Percentiles rank a stretch among this genome's conserved stretches.
These are phyloP conservation scores for Thermomucor indicae-seudaticae DNA, from an alignment of 371 early-diverging fungal genomes.

Conservation along the genomic window DNA sequence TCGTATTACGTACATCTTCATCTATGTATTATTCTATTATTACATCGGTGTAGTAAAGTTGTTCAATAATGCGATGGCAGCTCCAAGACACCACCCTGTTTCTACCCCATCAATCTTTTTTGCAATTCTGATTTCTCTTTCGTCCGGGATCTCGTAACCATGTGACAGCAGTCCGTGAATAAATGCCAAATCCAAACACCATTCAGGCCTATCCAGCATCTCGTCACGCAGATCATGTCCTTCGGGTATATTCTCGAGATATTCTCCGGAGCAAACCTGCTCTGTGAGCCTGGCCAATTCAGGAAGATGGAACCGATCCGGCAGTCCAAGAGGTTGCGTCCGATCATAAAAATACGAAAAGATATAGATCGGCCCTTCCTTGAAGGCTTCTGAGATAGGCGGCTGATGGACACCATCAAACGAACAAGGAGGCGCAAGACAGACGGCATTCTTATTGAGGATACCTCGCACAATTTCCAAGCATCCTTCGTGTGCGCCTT, in stretches of 20 bases:
- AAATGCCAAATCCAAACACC: conserved; percentile 88
- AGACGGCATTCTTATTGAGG: conserved; percentile 59
- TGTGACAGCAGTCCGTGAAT: conserved; percentile 77
- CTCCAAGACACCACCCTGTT: conserved; percentile 97
- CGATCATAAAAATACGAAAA: conserved; percentile 97
- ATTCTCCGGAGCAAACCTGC: conserved; percentile 64
- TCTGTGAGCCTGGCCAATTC: conserved; percentile 60
- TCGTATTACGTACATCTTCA: too few species aligned
- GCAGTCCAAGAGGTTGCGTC: conserved; percentile 63
- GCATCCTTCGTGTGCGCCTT: conserved; percentile 48
- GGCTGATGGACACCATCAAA: conserved; percentile 94
- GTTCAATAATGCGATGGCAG: conserved; percentile 79
- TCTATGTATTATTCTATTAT: too few species aligned
- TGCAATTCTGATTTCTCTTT: conserved; percentile 72
- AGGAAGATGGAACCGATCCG: conserved; percentile 52
- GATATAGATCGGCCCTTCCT: conserved; percentile 80
- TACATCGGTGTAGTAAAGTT: too few species aligned
- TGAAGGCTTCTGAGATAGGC: conserved; percentile 62
- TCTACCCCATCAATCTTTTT: conserved; percentile 93
- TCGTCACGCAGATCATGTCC: conserved; percentile 40
- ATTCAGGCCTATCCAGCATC: conserved; percentile 62
- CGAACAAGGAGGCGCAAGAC: conserved; percentile 68
- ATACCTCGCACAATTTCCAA: conserved; percentile 42
- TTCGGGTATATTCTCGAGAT: conserved; percentile 35
- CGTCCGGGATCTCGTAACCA: conserved; percentile 81